Conservation (phyloP, 139 green algal species). For the Coelastrella sp. region DNA sequence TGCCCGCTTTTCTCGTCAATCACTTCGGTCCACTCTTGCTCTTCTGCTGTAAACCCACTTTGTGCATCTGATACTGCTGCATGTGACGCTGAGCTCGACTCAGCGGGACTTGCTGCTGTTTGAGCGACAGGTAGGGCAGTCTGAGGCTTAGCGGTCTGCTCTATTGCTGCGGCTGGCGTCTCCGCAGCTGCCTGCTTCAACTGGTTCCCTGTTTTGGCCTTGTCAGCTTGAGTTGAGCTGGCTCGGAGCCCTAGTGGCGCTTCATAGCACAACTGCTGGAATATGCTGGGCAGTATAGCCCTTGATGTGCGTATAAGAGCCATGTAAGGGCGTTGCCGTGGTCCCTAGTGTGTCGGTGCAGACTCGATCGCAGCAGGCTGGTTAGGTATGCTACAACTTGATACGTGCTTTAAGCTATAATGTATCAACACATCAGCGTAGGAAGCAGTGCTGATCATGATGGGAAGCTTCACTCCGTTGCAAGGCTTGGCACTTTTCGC, state of each 20-base stretch:
- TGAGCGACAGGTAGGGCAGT: neutral
- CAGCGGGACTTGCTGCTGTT: neutral
- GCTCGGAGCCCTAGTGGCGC: neutral
- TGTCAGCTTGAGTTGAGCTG: neutral
- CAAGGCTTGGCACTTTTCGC: no score
- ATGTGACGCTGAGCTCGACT: neutral
- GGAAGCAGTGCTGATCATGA: no score
- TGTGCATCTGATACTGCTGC: neutral
- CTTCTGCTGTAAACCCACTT: neutral
- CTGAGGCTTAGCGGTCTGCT: no score
- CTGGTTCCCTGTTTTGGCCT: neutral
- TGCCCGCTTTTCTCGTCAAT: slow-evolving; percentile 43
- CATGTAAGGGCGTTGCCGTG: neutral
- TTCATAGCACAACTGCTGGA: neutral
- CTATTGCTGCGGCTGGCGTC: no score
- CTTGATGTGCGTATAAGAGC: neutral
- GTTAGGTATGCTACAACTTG: no score
- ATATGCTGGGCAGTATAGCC: neutral
- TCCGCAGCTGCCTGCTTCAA: no score
- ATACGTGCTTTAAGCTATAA: no score
- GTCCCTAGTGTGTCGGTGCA: no score
- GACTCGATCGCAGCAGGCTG: no score
- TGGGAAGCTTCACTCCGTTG: no score
- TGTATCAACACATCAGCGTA: no score
- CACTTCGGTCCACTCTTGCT: slow-evolving; percentile 46